These are phyloP conservation scores for Podila horticola DNA, from an alignment of 192 early-diverging fungal species.

Conservation along the genomic window DNA sequence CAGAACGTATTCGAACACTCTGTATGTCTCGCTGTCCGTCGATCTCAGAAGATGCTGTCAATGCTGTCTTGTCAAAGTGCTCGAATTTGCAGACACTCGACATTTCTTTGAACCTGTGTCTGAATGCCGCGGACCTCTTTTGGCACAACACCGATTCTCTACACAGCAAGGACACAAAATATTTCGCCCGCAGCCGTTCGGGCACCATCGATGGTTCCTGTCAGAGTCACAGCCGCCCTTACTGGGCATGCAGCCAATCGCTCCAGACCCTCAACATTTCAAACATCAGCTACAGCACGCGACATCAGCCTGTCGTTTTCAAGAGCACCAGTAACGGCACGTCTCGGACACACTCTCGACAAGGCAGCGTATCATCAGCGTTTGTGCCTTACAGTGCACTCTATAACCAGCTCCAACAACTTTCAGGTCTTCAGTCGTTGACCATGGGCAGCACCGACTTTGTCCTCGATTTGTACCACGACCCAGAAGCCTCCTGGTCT, in stretches of 20 bases:
- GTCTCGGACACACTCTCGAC: not conserved
- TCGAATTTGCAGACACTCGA: not conserved
- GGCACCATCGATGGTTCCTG: not conserved
- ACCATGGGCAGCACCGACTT: not conserved
- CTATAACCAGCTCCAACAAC: not conserved
- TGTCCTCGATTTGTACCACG: not conserved
- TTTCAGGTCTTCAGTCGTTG: not conserved
- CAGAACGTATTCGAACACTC: not conserved
- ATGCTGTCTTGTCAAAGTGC: not conserved
- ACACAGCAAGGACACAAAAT: not conserved
- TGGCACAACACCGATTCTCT: not conserved
- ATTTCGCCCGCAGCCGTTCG: not conserved
- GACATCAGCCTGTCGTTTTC: not conserved
- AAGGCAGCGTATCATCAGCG: not conserved
- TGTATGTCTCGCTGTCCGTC: not conserved
- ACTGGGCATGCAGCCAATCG: not conserved
- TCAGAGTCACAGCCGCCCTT: not conserved
- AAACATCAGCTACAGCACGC: not conserved
- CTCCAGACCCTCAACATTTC: not conserved
- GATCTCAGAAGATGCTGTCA: not conserved
- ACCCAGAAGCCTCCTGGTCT: not conserved
- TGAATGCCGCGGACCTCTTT: not conserved
- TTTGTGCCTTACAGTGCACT: not conserved
- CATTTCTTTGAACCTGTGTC: not conserved
- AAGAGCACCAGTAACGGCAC: not conserved